These are phyloP conservation scores for Streptanthus diversifolius DNA, from an alignment of 345 rosid genomes.

Conservation along the genomic window DNA sequence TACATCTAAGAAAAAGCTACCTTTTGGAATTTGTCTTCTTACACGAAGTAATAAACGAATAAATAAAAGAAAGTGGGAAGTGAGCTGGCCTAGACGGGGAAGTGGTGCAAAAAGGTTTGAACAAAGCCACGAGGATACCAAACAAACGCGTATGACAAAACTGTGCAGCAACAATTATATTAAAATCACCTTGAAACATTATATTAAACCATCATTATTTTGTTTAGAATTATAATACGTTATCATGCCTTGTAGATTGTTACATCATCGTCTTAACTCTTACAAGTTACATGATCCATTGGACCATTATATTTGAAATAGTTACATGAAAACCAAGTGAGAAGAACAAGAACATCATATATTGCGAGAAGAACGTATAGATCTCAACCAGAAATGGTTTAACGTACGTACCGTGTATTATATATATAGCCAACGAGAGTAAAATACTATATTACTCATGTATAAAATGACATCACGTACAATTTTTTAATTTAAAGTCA, in stretches of 20 bases:
- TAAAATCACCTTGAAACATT: not conserved
- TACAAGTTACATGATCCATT: not conserved
- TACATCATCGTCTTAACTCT: not conserved
- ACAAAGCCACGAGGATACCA: slow-evolving; percentile 29
- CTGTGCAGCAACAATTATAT: not conserved
- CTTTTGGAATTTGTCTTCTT: not conserved
- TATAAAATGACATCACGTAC: slow-evolving; percentile 4
- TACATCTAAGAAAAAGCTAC: not conserved
- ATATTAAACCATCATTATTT: not conserved
- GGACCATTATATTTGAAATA: not conserved
- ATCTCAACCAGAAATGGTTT: not conserved
- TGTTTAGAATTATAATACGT: not conserved
- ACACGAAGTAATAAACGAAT: not conserved
- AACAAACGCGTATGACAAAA: slow-evolving; percentile 32
- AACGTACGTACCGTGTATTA: slow-evolving; percentile 2
- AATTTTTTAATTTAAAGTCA: not conserved
- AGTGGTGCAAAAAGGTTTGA: slow-evolving; percentile 13
- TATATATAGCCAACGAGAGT: not conserved
- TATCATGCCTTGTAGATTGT: slow-evolving; percentile 12
- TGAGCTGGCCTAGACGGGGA: slow-evolving; percentile 24
- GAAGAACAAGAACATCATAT: not conserved
- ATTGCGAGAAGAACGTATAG: not conserved
- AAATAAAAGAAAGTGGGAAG: slow-evolving; percentile 13
- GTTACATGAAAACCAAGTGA: not conserved
- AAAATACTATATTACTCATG: not conserved